These are phyloP conservation scores for Lachnellula hyalina DNA, from an alignment of 2,329 filamentous ascomycete species.

Conservation along the genomic window DNA sequence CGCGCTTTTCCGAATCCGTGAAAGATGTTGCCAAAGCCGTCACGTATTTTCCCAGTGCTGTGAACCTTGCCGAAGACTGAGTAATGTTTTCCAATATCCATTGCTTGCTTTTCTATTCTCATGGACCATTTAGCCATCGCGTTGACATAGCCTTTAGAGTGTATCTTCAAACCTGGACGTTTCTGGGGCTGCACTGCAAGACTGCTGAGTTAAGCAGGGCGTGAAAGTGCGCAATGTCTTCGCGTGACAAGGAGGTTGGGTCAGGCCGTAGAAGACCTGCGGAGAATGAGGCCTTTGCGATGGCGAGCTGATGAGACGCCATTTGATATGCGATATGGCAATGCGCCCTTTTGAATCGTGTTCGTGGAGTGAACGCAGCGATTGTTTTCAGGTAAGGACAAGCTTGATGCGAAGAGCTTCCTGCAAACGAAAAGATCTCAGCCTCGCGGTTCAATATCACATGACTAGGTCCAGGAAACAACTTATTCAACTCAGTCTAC, in stretches of 20 bases:
- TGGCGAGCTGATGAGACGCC: slow-evolving; percentile 66
- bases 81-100: slow-evolving; percentile 74
- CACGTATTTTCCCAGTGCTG: slow-evolving; percentile 70
- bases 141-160: slow-evolving; percentile 28
- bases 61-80: slow-evolving; percentile 59
- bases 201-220: slow-evolving; percentile 58
- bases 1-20: slow-evolving; percentile 32
- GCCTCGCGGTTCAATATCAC: not conserved
- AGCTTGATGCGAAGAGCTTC: too few relatives aligned
- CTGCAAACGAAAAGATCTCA: not conserved
- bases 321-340: slow-evolving; percentile 36
- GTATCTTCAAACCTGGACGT: slow-evolving; percentile 73
- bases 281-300: slow-evolving; percentile 73
- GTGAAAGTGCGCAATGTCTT: slow-evolving; percentile 67
- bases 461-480: too few relatives aligned
- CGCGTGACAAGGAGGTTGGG: slow-evolving; percentile 61
- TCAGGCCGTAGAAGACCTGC: slow-evolving; percentile 70
- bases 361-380: not conserved
- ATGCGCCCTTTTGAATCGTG: not conserved
- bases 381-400: not conserved
- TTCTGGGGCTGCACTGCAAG: slow-evolving; percentile 67
- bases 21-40: slow-evolving; percentile 61
- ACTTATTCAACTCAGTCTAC: too few relatives aligned
- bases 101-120: slow-evolving; percentile 74
- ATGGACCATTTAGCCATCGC: slow-evolving; percentile 35